These are phyloP conservation scores for Kurtzmaniella quercitrusa DNA, from an alignment of 1,139 yeast genomes.

Conservation along the genomic window DNA sequence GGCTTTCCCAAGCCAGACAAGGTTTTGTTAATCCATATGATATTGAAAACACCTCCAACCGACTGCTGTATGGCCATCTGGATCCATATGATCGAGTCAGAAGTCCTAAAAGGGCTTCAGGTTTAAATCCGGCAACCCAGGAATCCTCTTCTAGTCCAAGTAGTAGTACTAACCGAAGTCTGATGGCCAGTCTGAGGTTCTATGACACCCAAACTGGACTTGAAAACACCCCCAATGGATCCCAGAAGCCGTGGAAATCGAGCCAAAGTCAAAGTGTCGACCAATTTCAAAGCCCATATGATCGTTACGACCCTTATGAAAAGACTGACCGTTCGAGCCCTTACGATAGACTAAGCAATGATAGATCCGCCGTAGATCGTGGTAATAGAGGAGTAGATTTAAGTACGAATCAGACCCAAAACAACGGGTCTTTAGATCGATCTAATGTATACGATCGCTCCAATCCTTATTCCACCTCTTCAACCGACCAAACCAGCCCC, in stretches of 20 bases:
- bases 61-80: background rate
- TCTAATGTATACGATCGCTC: background rate
- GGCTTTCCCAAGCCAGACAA: background rate
- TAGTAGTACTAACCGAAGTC: background rate
- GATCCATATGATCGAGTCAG: background rate
- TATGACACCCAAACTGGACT: background rate
- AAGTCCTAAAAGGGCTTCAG: background rate
- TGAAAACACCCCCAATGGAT: background rate
- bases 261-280: background rate
- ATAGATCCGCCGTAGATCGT: too few species aligned
- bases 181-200: background rate
- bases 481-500: background rate
- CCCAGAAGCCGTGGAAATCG: background rate
- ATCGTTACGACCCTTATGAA: background rate
- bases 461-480: background rate
- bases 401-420: too few species aligned
- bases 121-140: background rate
- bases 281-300: background rate
- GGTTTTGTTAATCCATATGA: background rate
- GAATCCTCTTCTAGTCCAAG: background rate
- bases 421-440: too few species aligned
- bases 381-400: too few species aligned
- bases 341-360: background rate
- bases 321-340: background rate
- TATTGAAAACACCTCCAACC: background rate